Conservation (phyloP, 177 flowering plant genomes). For the Vitis hybrid region DNA sequence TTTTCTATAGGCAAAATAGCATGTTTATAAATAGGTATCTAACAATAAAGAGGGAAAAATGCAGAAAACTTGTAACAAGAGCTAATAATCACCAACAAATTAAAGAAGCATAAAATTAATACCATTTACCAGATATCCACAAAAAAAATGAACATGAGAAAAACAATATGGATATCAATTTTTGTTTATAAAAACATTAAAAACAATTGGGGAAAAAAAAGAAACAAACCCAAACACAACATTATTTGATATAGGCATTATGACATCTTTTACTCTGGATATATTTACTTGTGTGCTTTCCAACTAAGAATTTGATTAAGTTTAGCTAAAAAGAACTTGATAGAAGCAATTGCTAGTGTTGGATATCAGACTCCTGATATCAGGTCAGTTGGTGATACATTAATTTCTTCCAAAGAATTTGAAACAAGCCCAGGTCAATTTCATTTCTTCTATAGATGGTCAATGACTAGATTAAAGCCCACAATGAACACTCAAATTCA, state of each 20-base stretch:
- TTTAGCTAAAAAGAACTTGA: no score
- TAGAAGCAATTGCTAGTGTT: neutral
- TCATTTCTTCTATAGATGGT: neutral
- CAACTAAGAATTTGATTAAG: no score
- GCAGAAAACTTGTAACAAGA: constrained; percentile 1
- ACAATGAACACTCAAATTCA: neutral
- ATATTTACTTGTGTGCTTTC: no score
- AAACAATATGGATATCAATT: no score
- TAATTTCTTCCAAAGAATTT: neutral
- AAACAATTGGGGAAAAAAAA: no score
- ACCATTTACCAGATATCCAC: neutral
- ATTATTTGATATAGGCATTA: no score
- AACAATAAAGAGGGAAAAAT: neutral
- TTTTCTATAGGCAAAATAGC: no score
- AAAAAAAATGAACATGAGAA: no score
- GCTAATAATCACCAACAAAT: neutral
- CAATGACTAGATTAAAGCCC: neutral
- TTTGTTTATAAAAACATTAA: no score
- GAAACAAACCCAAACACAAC: no score
- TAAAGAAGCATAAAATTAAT: neutral
- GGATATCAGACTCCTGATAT: neutral
- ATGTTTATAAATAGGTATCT: no score
- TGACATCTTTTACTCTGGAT: no score
- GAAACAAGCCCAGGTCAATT: neutral
- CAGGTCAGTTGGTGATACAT: neutral